Base-by-base conservation (phyloP, 2,329 filamentous ascomycete species). In the Fusarium acutatum region DNA sequence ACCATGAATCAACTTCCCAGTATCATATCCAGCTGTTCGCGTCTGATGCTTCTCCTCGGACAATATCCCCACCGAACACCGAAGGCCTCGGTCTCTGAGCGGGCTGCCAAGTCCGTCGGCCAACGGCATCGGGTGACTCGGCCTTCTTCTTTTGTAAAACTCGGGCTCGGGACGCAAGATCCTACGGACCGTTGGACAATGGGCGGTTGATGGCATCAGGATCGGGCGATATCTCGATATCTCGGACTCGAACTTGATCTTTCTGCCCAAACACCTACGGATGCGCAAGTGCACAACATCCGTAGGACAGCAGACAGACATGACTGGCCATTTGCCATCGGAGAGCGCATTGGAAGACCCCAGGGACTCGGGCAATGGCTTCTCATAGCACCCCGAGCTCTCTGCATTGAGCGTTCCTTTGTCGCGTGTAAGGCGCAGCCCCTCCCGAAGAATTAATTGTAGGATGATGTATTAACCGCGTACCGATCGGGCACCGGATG, bases 1-100 rank as follows among this genome's bases (percentile, higher is more conserved):
- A 17, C 4, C 40, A 26, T 28, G 6, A 11, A 10, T 18, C 14
- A 0, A n/a, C 13, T n/a, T 22, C 0, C 24, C 34, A 17, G 14
- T 2, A 37, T 37, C 1, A 14, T 13, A 5, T 47, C 22, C 22
- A 24, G 22, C 11, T 26, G 13, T 26, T 24, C 7, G 5, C 7
- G 5, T 5, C 7, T 18, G 18, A 2, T 57, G n/a, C 6, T 17
- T 17, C n/a, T 13, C 13, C 30, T 57, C 54, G 54, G 54, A 37
- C 54, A 30, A 37, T 13, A 10, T 18, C 54, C 4, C 20, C 24
- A n/a, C 54, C 40, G 54, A 58, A 30, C 54, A 20, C 54, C 54
- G 54, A 58, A 49, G 54, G 24, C 18, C 40, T 58, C 41, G 54
- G 54, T 10, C 40, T 49, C 17, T 47, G 20, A 18, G 24, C 18